phyloP scores from a whole-genome alignment of 2,329 filamentous ascomycete genomes.

The Domatiomyces catenatus region DNA sequence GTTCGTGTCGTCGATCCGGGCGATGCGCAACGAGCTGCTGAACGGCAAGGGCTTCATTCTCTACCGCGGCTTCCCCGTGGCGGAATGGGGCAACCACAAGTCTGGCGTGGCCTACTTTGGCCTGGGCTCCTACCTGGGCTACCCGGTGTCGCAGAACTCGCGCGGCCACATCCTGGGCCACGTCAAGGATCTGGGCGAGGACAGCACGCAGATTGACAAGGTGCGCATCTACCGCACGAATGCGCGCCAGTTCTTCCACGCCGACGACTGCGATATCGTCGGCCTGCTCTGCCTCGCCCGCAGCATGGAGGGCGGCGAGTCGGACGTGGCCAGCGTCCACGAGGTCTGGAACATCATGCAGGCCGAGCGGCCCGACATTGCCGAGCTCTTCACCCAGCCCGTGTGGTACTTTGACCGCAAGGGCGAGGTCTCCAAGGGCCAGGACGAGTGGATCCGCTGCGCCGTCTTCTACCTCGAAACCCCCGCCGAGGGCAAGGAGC shows the following conservation, averaged over 20 bases:
- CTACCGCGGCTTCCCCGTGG: slow-evolving; percentile 70
- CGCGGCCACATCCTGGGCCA: slow-evolving; percentile 75
- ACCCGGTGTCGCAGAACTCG: slow-evolving; percentile 76
- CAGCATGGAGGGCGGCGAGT: slow-evolving; percentile 69
- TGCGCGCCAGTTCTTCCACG: slow-evolving; percentile 71
- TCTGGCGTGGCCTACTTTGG: slow-evolving; percentile 84
- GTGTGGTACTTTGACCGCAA: slow-evolving; percentile 91
- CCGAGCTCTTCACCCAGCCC: slow-evolving; percentile 57
- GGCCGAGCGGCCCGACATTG: slow-evolving; percentile 59
- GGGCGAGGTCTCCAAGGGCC: slow-evolving; percentile 59
- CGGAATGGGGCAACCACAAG: slow-evolving; percentile 62
- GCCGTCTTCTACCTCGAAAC: slow-evolving; percentile 61
- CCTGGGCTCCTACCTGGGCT: slow-evolving; percentile 68
- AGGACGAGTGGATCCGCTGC: slow-evolving; percentile 59
- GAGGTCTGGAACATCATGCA: slow-evolving; percentile 70
- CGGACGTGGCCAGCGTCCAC: slow-evolving; percentile 64
- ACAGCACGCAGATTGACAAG: slow-evolving; percentile 64
- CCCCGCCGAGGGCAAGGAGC: slow-evolving; percentile 27
- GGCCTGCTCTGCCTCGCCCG: slow-evolving; percentile 68
- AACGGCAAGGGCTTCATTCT: slow-evolving; percentile 81
- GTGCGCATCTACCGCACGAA: slow-evolving; percentile 85
- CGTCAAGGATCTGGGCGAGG: slow-evolving; percentile 76
- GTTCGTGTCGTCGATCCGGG: slow-evolving; percentile 37
- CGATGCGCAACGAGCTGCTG: slow-evolving; percentile 50
- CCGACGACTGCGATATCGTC: slow-evolving; percentile 69